Base-by-base conservation (phyloP, 2,329 filamentous ascomycete species). In the Colletotrichum filicis region DNA sequence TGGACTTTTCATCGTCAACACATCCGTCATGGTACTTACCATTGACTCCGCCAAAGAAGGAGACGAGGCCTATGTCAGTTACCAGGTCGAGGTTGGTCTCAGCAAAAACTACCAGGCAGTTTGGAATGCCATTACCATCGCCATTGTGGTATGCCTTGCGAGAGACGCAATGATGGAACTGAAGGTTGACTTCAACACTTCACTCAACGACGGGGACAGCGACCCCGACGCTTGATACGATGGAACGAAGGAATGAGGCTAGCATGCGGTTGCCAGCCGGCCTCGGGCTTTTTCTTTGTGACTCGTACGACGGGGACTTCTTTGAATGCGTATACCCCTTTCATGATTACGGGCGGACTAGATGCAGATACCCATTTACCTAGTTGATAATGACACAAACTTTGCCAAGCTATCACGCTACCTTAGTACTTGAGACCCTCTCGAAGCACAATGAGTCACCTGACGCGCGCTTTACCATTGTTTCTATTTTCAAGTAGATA, bases 41-140 rank as follows among this genome's bases (percentile, higher is more conserved):
- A 77, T 79, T 7, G 84, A 86, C 67, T 79, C 85, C 0, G 77
- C 82, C 24, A 82, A 81, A 61, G 74, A 75, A 52, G 82, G 78
- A 3, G 76, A 80, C 2, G 58, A 78, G 4, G 80, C 79, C n/a
- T 80, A 82, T 63, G 79, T 85, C 37, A 86, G 83, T 74, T 85
- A 82, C 66, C 85, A 86, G 58, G 80, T 85, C n/a, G 82, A 84
- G 58, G 77, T 82, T 26, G 79, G 84, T 58, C 85, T 86, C 57
- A 77, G 79, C 64, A 80, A 85, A 56, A 77, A 77, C 12, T 77
- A 80, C 22, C 84, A 86, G 75, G 82, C 83, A 65, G 80, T 86
- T 26, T 86, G 85, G 85, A 86, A 86, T 74, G 85, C 83, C 2
- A 75, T 86, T 49, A 86, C 85, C 4, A 66, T 85, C 11, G 85